Evolutionary conservation across 2,329 filamentous ascomycete genomes (phyloP).

Genomic region (Venturia oleaginea): DNA sequence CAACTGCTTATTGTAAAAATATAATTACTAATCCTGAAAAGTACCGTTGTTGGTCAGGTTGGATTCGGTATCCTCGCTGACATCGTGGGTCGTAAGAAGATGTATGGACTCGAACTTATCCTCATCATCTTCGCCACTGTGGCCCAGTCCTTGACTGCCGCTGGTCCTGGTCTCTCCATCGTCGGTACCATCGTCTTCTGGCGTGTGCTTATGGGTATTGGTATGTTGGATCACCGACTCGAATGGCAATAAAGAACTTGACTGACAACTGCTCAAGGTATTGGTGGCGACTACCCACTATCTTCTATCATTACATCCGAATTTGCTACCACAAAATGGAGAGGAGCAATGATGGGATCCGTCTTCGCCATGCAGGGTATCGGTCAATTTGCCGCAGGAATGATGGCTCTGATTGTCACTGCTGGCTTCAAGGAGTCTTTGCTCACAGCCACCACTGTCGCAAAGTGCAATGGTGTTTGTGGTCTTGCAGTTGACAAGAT

Average conservation of each 20-base stretch:
- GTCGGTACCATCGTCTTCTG: constrained; percentile 33
- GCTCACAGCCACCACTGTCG: constrained; percentile 39
- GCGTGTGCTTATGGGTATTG: constrained; percentile 30
- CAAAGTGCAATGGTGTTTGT: constrained; percentile 54
- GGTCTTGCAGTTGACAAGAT: constrained; percentile 72
- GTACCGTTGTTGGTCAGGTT: constrained; percentile 75
- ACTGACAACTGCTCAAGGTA: not conserved
- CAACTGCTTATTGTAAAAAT: not conserved
- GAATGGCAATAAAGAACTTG: not conserved
- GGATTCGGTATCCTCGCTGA: constrained; percentile 55
- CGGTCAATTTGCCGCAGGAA: constrained; percentile 66
- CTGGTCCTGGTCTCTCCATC: constrained; percentile 26
- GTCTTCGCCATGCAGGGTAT: constrained; percentile 86
- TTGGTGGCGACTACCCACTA: constrained; percentile 71
- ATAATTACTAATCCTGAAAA: constrained; percentile 24
- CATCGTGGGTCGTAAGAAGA: constrained; percentile 19
- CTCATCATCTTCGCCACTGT: constrained; percentile 32
- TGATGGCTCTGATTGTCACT: constrained; percentile 67
- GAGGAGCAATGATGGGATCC: constrained; percentile 78
- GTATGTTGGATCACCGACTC: not conserved
- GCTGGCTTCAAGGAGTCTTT: constrained; percentile 61
- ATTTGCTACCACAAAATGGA: constrained; percentile 76
- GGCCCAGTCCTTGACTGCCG: constrained; percentile 29
- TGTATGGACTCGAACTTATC: constrained; percentile 24
- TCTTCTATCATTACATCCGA: constrained; percentile 79